Evolutionary conservation across 176 grass and related monocot genomes (phyloP), one percentile per base, ranked within the genome.

Genomic region (Carex scoparia): DNA sequence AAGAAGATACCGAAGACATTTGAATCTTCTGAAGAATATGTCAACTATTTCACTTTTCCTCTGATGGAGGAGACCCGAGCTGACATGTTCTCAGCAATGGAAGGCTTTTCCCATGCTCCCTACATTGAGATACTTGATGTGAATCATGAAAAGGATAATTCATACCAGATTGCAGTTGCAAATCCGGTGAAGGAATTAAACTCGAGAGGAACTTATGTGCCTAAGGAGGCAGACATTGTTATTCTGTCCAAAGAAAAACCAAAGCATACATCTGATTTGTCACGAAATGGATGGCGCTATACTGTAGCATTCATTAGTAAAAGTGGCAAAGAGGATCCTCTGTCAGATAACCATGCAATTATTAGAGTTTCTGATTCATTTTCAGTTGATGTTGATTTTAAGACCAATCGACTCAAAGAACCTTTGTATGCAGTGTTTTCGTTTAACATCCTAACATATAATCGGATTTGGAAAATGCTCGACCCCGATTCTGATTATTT

Each of bases 391-490:
- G 5, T 7, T 3, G 0, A 18, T 67, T n/a, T 8, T 0, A 1
- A 1, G 16, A 18, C 65, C 15, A 19, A 72, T 1, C 19, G 12
- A 31, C 33, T n/a, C 8, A 55, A 59, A 65, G 57, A 15, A 12
- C 61, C 69, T 0, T 56, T 91, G 3, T 69, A 90, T 23, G 95
- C 82, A 0, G 86, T 94, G 82, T 94, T 82, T 3, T 63, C 93
- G 4, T 66, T 93, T 40, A 97, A 93, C 10, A 90, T 89, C 76
- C 88, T 79, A 0, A 94, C 95, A 3, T 93, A 91, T 33, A 87
- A 81, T 56, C 92, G 92, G 13, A 92, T 97, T 48, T 84, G 82
- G 84, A 87, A 64, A 40, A 82, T 90, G 8, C 4, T 97, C 32
- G 79, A 89, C 8, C 9, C 73, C 4, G 35, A 79, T 0, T 7